Evolutionary conservation across 2,329 filamentous ascomycete genomes (phyloP), one percentile per base, ranked within the genome.

Genomic region (Cladosporium oxysporum): DNA sequence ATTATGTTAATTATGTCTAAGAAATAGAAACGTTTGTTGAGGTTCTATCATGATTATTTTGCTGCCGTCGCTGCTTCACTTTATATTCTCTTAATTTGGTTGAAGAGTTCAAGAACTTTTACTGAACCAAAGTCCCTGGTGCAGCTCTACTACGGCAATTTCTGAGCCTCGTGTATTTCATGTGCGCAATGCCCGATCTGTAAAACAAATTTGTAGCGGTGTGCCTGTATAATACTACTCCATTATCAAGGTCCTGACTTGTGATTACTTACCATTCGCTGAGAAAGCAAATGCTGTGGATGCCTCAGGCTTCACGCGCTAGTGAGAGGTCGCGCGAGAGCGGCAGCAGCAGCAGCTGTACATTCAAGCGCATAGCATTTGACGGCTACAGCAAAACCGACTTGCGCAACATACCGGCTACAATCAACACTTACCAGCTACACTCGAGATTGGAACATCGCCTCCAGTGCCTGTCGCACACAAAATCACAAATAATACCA

Each of bases 1-100:
- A 59, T 59, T 59, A 59, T 59, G 57, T 59, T 59, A 59, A 59
- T 59, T 47, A 59, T 59, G 57, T 47, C 37, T 59, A 59, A 44
- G 37, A 31, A 59, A 59, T 59, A 47, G 57, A 59, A 47, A 37
- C 57, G 37, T n/a, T 33, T 58, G 55, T 35, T 41, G 55, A 58
- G 55, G 55, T 41, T 58, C 33, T 41, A 33, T 58, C 33, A 58
- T 37, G 29, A 57, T 33, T 11, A 26, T 26, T 26, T 49, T 37
- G 44, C 10, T 49, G 8, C 44, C 4, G 44, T n/a, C n/a, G 16
- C 28, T 12, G 6, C 12, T 18, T 52, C 21, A 3, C 21, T 47
- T 23, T 21, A 21, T 12, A 1, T 21, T 47, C 41, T 21, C 7
- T 47, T 21, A 4, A 12, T n/a, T 47, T 8, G 8, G 18, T 44